These are phyloP conservation scores for Heritiera littoralis DNA, from an alignment of 345 rosid genomes.

Conservation along the genomic window DNA sequence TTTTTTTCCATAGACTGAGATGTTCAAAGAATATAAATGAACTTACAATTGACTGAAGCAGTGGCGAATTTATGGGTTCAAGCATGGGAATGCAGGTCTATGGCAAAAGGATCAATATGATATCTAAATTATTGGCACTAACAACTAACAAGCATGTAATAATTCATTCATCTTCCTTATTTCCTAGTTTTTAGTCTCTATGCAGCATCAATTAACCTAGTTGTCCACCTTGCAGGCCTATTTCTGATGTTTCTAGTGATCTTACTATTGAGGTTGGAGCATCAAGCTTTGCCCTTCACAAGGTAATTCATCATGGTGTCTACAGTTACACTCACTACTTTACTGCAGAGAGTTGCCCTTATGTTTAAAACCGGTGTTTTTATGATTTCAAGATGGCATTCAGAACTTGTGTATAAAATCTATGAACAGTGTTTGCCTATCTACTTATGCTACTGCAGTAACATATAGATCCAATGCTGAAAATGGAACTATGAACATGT, in stretches of 20 bases:
- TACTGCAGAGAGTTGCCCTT: not conserved
- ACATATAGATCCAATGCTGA: not conserved
- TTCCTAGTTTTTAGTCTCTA: constrained; percentile 17
- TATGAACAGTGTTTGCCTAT: too few species aligned
- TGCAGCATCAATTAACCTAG: constrained; percentile 18
- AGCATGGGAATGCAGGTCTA: constrained; percentile 35
- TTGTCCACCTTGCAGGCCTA: constrained; percentile 71
- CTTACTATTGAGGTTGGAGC: constrained; percentile 81
- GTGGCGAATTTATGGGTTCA: constrained; percentile 27
- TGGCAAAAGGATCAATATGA: constrained; percentile 40
- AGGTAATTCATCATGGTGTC: constrained; percentile 45
- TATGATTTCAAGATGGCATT: not conserved
- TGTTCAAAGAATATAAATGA: constrained; percentile 12
- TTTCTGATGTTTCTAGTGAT: constrained; percentile 95
- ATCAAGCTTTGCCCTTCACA: constrained; percentile 86
- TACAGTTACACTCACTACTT: not conserved
- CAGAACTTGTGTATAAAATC: not conserved
- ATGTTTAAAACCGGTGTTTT: not conserved
- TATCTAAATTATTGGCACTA: constrained; percentile 40
- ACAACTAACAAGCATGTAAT: constrained; percentile 44
- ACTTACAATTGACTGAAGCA: constrained; percentile 11
- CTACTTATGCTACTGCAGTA: too few species aligned
- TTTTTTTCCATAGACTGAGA: constrained; percentile 26
- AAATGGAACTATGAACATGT: not conserved
- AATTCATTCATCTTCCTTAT: constrained; percentile 14